Conservation (phyloP, 2,329 filamentous ascomycete species). For the Fusarium bactridioides region DNA sequence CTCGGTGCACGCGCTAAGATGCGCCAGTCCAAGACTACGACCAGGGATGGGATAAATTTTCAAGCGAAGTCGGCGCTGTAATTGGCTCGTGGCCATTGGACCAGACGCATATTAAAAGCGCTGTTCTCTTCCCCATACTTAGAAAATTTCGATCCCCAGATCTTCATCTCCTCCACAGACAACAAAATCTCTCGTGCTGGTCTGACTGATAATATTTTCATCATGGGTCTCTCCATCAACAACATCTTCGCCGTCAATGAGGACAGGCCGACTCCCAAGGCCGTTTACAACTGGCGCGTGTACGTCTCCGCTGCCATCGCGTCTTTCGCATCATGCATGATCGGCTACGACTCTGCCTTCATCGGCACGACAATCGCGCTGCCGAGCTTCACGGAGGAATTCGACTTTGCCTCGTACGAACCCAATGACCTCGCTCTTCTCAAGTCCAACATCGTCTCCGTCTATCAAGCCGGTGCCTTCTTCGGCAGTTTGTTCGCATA, state of each 20-base stretch:
- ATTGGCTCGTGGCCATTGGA: not conserved
- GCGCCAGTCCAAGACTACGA: not conserved
- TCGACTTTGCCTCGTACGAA: conserved; percentile 64
- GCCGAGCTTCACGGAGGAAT: conserved; percentile 73
- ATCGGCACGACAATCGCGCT: conserved; percentile 80
- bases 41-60: conserved; percentile 3
- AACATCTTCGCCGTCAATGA: conserved; percentile 60
- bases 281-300: conserved; percentile 68
- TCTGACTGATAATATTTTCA: not conserved
- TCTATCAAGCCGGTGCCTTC: conserved; percentile 85
- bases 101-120: not conserved
- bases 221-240: conserved; percentile 42
- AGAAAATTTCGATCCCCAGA: not conserved
- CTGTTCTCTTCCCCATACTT: not conserved
- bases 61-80: not conserved
- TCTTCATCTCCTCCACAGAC: not conserved
- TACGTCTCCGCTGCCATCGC: conserved; percentile 62
- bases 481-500: conserved; percentile 79
- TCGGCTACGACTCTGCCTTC: conserved; percentile 75
- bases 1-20: not conserved
- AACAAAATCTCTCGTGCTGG: not conserved
- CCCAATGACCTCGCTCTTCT: conserved; percentile 61
- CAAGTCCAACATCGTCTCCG: conserved; percentile 79
- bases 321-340: conserved; percentile 65
- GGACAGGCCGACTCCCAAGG: conserved; percentile 63